A percentile compares a stretch with the other conserved stretches of the same genome.
These are phyloP conservation scores for Colletotrichum scovillei DNA, from an alignment of 2,329 filamentous ascomycete species.

Conservation along the genomic window DNA sequence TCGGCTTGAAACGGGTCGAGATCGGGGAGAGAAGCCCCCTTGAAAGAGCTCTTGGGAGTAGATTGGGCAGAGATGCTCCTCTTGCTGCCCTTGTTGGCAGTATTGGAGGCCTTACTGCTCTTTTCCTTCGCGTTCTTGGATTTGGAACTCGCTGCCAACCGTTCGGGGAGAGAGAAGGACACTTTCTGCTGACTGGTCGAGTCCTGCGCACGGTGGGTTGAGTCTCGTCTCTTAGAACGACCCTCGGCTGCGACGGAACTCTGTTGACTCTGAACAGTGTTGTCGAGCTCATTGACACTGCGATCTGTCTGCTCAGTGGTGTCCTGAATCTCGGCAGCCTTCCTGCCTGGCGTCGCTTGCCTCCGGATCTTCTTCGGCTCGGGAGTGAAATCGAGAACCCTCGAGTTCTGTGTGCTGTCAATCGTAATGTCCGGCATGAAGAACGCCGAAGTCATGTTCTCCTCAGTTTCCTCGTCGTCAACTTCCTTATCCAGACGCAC, in stretches of 20 bases:
- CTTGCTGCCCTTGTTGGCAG: conserved; percentile 57
- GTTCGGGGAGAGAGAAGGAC: conserved; percentile 54
- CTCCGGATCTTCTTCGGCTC: conserved; percentile 27
- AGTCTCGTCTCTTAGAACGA: conserved; percentile 39
- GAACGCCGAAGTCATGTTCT: conserved; percentile 70
- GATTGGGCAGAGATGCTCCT: conserved; percentile 43
- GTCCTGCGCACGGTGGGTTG: conserved; percentile 16
- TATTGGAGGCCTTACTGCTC: conserved; percentile 41
- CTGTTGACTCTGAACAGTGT: conserved; percentile 38
- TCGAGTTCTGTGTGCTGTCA: conserved; percentile 52
- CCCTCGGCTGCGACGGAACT: conserved; percentile 34
- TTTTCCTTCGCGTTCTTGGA: conserved; percentile 36
- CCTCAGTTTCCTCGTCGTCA: conserved; percentile 43
- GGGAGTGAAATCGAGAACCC: conserved; percentile 30
- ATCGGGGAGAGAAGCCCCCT: conserved; percentile 21
- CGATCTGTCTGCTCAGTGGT: conserved; percentile 42
- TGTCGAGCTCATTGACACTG: conserved; percentile 35
- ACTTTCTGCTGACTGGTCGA: conserved; percentile 48
- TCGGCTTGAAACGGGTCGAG: conserved; percentile 38
- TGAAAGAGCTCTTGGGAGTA: conserved; percentile 32
- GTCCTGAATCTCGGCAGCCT: conserved; percentile 42
- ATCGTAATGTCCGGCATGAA: conserved; percentile 70
- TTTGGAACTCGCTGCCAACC: conserved; percentile 40
- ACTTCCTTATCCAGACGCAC: conserved; percentile 47
- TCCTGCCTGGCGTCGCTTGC: conserved; percentile 46